Base-by-base conservation (phyloP, 148 eudicot genomes). In the Nepenthes gracilis region DNA sequence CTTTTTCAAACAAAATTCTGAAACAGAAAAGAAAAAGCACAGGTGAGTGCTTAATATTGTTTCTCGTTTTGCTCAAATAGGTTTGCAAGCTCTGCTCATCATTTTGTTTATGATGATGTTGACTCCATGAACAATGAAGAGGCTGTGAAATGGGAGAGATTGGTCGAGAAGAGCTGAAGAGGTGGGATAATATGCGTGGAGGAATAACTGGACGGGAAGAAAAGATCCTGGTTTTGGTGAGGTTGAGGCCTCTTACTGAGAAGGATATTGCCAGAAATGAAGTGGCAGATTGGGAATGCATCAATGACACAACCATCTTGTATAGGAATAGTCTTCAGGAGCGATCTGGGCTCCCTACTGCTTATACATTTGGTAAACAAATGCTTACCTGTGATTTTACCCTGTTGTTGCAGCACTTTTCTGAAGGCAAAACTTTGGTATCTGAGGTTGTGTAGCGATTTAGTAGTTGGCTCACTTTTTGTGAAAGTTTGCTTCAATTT, bases 231-330 rank as follows among this genome's bases (percentile, higher is more conserved):
- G 97, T 91, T 43, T 87, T 83, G 71, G 97, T 90, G 62, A 85
- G 97, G 68, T 75, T 87, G 68, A 87, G 97, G 72, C 97, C 96
- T 36, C 70, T 91, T 78, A 81, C 72, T 74, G 97, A 87, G 54
- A 87, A 87, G 77, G 97, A 91, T 71, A 77, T 78, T 47, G 66
- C 84, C 9, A 75, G 65, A 68, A 80, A 54, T 66, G 97, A 91
- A 67, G 96, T 83, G 15, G 85, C 90, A 12, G 97, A 91, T 74
- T 91, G 97, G 97, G 97, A 91, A 77, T 91, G 97, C 70, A 91
- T 91, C 68, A 91, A 91, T 60, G 74, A 82, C 32, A 79, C 84
- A 55, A 85, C 83, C 58, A 71, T 91, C 67, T 80, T 91, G 81
- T 91, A 81, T 67, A 65, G 96, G 68, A 91, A 91, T 70, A 87